Evolutionary conservation across 1,284 basidiomycete species (phyloP).

Genomic region (Ceratobasidium sp.): DNA sequence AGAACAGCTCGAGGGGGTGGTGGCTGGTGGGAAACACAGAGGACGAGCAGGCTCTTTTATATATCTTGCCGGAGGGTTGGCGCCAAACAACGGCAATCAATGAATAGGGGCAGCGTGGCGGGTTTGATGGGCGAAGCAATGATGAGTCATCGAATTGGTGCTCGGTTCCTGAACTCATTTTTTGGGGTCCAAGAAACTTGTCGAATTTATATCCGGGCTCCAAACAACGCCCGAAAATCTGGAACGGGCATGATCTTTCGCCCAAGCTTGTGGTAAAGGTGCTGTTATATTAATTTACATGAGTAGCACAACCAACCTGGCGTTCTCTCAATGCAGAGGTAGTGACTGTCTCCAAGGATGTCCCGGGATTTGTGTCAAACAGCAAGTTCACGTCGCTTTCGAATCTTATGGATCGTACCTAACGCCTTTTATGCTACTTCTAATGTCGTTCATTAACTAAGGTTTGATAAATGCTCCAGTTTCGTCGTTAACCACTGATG

Average conservation of each 20-base stretch:
- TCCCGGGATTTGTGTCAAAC: conserved; percentile 93
- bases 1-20: too few relatives aligned
- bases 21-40: too few relatives aligned
- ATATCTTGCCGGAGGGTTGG: too few relatives aligned
- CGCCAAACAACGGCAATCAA: too few relatives aligned
- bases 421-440: conserved; percentile 58
- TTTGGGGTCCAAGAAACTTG: conserved; percentile 72
- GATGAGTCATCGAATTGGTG: conserved; percentile 61
- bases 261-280: conserved; percentile 91
- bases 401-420: neutral
- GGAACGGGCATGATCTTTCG: conserved; percentile 82
- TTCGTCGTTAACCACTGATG: neutral
- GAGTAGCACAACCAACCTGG: conserved; percentile 1
- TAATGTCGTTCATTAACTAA: conserved; percentile 95
- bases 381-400: too few relatives aligned
- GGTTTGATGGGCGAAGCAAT: too few relatives aligned
- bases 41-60: too few relatives aligned
- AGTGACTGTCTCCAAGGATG: conserved; percentile 85
- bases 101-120: too few relatives aligned
- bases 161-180: conserved; percentile 33
- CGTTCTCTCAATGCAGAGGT: conserved; percentile 69
- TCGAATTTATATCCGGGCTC: conserved; percentile 91
- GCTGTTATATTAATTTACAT: conserved; percentile 45
- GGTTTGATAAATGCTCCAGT: conserved; percentile 52
- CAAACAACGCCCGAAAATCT: conserved; percentile 87